These are phyloP conservation scores for Dictyostelium brefeldianum DNA, from an alignment of 78 protist genomes.

Conservation along the genomic window DNA sequence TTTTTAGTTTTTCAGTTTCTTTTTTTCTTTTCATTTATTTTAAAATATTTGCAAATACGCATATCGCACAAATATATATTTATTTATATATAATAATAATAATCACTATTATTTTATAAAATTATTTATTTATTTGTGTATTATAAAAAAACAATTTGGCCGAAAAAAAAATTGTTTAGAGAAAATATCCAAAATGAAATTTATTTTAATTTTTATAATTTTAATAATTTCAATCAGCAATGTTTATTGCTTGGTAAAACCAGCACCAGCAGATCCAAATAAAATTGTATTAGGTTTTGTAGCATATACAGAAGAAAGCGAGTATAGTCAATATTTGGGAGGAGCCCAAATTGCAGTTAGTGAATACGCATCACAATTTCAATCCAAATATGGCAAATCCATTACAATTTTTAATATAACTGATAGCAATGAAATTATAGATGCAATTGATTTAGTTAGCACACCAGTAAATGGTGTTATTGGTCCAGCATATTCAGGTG, in stretches of 20 bases:
- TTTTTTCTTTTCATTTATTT: no score
- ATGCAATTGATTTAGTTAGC: neutral
- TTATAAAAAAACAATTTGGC: no score
- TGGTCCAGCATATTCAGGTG: conserved; percentile 64
- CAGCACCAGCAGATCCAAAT: neutral
- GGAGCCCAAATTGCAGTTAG: neutral
- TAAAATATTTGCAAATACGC: no score
- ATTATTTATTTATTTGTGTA: neutral
- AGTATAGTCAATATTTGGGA: conserved; percentile 2
- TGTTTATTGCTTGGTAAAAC: neutral
- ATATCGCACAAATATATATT: no score
- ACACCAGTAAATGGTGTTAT: conserved; percentile 26
- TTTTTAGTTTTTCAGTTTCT: no score
- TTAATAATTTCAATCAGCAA: neutral
- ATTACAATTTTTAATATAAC: neutral
- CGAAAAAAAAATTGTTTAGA: neutral
- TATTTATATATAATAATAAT: neutral
- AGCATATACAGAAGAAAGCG: conserved; percentile 19
- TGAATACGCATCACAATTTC: neutral
- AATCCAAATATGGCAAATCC: neutral
- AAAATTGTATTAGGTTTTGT: neutral
- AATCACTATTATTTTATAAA: neutral
- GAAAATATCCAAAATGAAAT: neutral
- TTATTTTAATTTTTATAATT: neutral
- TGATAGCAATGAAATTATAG: neutral